Conservation (phyloP, 2,329 filamentous ascomycete species). For the Dactylonectria macrodidyma region DNA sequence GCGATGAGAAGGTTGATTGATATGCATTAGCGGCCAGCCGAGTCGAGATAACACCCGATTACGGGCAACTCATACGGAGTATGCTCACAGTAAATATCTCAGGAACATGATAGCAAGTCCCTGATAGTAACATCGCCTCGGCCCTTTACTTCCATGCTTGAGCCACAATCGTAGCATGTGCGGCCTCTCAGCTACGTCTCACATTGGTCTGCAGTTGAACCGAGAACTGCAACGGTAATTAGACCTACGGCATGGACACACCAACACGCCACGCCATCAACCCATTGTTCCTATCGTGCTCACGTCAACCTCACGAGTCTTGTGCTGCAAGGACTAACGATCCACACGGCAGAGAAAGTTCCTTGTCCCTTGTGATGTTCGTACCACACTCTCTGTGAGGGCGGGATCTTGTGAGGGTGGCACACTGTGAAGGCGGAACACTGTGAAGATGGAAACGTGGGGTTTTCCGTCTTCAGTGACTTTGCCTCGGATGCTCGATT, state of each 20-base stretch:
- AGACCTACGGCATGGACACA: background rate
- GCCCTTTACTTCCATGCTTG: background rate
- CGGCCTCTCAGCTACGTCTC: background rate
- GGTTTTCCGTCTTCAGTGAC: background rate
- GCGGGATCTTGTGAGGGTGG: too few species aligned
- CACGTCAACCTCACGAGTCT: conserved; percentile 5
- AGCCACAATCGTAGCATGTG: background rate
- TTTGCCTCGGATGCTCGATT: background rate
- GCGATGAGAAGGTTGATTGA: conserved; percentile 6
- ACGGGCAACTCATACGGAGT: background rate
- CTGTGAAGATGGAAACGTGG: conserved; percentile 4
- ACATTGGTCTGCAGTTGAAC: background rate
- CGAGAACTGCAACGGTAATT: background rate
- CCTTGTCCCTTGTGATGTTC: conserved; percentile 1
- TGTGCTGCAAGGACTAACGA: background rate
- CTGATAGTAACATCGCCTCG: background rate
- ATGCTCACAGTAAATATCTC: background rate
- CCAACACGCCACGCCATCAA: conserved; percentile 8
- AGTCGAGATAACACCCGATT: conserved; percentile 22
- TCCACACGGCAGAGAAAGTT: conserved; percentile 4
- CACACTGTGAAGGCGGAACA: background rate
- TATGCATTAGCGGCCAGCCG: conserved; percentile 21
- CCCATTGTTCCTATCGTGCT: conserved; percentile 1
- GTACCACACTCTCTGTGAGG: background rate
- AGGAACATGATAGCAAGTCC: conserved; percentile 4